Conservation (phyloP, 768 basidiomycete species). For the Mycena rosella region DNA sequence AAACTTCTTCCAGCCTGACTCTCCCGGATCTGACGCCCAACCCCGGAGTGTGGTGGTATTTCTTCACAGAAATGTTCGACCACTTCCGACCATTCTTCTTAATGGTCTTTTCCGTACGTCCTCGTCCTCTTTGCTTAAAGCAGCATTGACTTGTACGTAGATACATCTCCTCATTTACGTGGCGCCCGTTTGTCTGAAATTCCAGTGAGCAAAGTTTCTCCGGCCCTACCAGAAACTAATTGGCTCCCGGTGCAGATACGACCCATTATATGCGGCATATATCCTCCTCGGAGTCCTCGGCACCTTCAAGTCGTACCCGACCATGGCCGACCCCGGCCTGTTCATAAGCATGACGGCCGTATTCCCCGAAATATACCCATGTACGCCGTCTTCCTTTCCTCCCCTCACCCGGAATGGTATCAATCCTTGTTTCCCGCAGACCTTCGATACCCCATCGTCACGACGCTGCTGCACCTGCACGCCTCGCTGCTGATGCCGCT, state of each 20-base stretch:
- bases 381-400: conserved; percentile 59
- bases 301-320: conserved; percentile 93
- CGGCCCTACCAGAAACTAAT: not conserved
- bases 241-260: conserved; percentile 65
- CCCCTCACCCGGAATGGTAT: too few relatives aligned
- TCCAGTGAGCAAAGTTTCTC: conserved; percentile 67
- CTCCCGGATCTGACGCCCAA: conserved; percentile 95
- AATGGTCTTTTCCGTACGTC: conserved; percentile 88
- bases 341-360: conserved; percentile 85
- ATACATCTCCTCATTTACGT: conserved; percentile 88
- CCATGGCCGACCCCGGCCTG: conserved; percentile 88
- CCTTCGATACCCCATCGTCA: conserved; percentile 87
- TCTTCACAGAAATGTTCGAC: conserved; percentile 99
- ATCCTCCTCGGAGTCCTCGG: conserved; percentile 82
- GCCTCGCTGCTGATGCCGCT: conserved; percentile 89
- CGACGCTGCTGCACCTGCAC: conserved; percentile 85
- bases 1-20: conserved; percentile 66
- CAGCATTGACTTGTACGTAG: conserved; percentile 50
- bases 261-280: conserved; percentile 85
- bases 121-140: not conserved
- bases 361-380: conserved; percentile 87
- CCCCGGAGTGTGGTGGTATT: conserved; percentile 98
- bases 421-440: too few relatives aligned
- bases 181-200: conserved; percentile 88
- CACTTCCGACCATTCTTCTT: conserved; percentile 97